A percentile compares a stretch with the other conserved stretches of the same genome.
Conservation (phyloP, 192 early-diverging fungal genomes). For the Backusella tarrabulga region DNA sequence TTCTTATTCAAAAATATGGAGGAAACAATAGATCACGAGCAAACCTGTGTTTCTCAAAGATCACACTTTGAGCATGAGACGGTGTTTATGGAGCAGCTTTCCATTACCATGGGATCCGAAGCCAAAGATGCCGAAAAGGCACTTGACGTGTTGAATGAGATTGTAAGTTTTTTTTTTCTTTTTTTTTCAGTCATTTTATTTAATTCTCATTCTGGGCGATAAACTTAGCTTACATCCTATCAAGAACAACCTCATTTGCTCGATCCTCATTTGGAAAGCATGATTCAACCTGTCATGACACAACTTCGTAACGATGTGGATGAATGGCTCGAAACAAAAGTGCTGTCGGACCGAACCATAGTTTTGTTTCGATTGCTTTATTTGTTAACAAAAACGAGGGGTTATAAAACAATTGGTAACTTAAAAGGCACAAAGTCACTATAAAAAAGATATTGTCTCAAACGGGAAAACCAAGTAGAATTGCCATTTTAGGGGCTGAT, state of each 20-base stretch:
- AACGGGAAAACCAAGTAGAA: too few relatives aligned
- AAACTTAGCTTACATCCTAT: conserved; percentile 50
- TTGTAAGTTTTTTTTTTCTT: background rate
- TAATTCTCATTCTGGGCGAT: background rate
- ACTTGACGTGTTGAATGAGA: background rate
- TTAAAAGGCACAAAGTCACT: background rate
- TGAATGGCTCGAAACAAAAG: background rate
- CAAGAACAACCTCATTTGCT: conserved; percentile 79
- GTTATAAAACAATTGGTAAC: conserved; percentile 83
- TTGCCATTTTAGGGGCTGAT: background rate
- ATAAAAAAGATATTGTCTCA: too few relatives aligned
- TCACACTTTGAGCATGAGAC: conserved; percentile 13
- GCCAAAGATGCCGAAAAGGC: background rate
- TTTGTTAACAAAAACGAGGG: conserved; percentile 80
- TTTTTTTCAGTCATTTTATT: too few relatives aligned
- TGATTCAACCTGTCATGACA: conserved; percentile 61
- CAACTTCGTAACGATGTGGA: conserved; percentile 48
- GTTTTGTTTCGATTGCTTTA: conserved; percentile 51
- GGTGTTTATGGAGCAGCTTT: conserved; percentile 1
- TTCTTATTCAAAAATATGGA: background rate
- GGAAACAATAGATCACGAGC: background rate
- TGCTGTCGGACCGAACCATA: background rate
- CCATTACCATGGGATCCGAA: background rate
- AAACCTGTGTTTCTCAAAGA: conserved; percentile 2
- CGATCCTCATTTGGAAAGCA: conserved; percentile 68